These are phyloP conservation scores for Rhizophagus prolifer DNA, from an alignment of 192 early-diverging fungal species.

Conservation along the genomic window DNA sequence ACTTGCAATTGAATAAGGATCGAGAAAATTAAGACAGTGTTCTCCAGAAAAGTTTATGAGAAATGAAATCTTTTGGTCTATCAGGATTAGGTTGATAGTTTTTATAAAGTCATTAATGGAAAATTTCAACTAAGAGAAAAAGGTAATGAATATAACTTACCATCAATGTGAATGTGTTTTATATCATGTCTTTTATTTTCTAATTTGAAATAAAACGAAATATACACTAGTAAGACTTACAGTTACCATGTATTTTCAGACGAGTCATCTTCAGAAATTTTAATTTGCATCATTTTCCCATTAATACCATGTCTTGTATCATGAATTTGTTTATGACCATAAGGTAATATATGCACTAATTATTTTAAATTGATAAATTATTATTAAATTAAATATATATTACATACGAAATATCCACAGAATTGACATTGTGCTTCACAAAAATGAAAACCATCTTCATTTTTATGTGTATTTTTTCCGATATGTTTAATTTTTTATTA, in stretches of 20 bases:
- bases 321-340: background rate
- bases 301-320: background rate
- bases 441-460: slow-evolving; percentile 8
- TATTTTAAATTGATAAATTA: background rate
- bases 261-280: background rate
- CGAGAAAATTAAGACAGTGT: too few species aligned
- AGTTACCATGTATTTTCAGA: slow-evolving; percentile 15
- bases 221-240: too few species aligned
- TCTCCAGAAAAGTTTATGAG: slow-evolving; percentile 25
- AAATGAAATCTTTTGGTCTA: slow-evolving; percentile 23
- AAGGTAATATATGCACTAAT: slow-evolving; percentile 9
- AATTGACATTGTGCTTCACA: slow-evolving; percentile 16
- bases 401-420: slow-evolving; percentile 25
- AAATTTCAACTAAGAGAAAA: background rate
- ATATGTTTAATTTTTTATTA: slow-evolving; percentile 1
- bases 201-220: background rate
- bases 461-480: slow-evolving; percentile 17
- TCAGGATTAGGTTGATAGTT: background rate
- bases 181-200: background rate
- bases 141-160: background rate
- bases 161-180: slow-evolving; percentile 21
- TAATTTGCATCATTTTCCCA: slow-evolving; percentile 14
- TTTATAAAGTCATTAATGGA: background rate
- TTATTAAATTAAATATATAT: too few species aligned
- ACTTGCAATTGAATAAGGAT: too few species aligned